A percentile compares a stretch with the other conserved stretches of the same genome.
Evolutionary conservation across 2,329 filamentous ascomycete species (phyloP).

Genomic region (Curvularia lunata): DNA sequence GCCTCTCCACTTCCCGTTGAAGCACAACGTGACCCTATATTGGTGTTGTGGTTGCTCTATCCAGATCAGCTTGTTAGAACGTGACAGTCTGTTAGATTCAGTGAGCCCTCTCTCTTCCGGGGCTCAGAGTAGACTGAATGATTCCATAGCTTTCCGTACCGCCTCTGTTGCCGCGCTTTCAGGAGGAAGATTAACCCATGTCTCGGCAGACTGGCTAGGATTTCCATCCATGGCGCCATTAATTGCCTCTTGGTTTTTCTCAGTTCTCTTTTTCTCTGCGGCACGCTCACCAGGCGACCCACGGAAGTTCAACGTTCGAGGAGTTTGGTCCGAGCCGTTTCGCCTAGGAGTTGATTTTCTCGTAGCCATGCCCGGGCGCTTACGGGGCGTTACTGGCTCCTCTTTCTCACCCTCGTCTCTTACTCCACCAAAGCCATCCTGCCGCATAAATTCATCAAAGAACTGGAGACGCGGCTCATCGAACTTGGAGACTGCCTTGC

Average conservation of each 20-base stretch:
- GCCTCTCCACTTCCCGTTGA: background rate
- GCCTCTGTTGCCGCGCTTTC: constrained; percentile 14
- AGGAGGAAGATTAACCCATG: constrained; percentile 11
- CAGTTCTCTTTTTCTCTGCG: background rate
- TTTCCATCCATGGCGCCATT: background rate
- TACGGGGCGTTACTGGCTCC: constrained; percentile 5
- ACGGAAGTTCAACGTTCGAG: constrained; percentile 8
- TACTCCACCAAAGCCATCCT: constrained; percentile 16
- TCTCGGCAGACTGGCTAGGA: constrained; percentile 5
- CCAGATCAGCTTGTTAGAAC: background rate
- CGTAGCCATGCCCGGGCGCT: constrained; percentile 9
- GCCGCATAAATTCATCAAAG: constrained; percentile 16
- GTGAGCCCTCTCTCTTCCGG: too few species aligned
- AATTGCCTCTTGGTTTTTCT: background rate
- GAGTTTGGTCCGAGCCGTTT: background rate
- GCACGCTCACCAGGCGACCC: background rate
- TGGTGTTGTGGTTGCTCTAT: background rate
- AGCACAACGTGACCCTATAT: background rate
- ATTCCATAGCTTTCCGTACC: constrained; percentile 13
- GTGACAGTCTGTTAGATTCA: background rate
- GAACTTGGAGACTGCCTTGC: constrained; percentile 14
- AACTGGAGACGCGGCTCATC: constrained; percentile 18
- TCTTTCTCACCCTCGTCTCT: constrained; percentile 4
- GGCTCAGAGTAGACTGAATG: constrained; percentile 8
- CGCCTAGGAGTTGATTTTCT: constrained; percentile 1